Base-by-base conservation (phyloP, 352 stramenopile species). In the Globisporangium takayamanum region DNA sequence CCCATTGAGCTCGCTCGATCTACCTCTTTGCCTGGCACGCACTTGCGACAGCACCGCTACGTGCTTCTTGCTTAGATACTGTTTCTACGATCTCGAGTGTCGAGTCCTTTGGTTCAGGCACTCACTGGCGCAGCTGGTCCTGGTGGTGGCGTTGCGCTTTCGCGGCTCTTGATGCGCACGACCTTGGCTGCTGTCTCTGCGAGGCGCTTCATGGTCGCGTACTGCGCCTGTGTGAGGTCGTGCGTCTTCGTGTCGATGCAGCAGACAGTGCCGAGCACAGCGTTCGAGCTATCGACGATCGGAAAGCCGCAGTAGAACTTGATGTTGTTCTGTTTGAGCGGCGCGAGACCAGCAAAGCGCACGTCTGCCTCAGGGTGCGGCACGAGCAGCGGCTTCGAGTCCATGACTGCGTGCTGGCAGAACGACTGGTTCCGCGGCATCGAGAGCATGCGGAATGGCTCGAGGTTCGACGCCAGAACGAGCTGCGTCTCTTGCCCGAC, bases 231-330 rank as follows among this genome's bases (percentile, higher is more conserved):
- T 6, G 59, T 65, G 25, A 76, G 53, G 25, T 68, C 56, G 39
- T 67, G 62, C 30, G 57, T 62, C 55, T 76, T 75, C 20, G 65
- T 60, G 53, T 88, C 80, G 20, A 86, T 69, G 37, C 66, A 73
- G 60, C 62, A 75, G 44, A 78, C 60, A 8, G 60, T 60, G 26
- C 67, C 72, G 44, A 74, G 60, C 28, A 72, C 52, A 20, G 63
- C 61, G 36, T 52, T 53, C 25, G 22, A 39, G 33, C 33, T 39
- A 7, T 39, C 62, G n/a, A 82, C 50, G 44, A 90, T 55, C n/a
- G 80, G 80, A 53, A 88, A 88, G 6, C 80, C 80, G 65, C 76
- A 88, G 76, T 90, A 90, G 67, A 87, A 90, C 57, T 78, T 80
- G 33, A 39, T 39, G 5, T 12, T 12, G 33, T 39, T 39, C 33